Percentiles rank a stretch among this genome's conserved stretches.
phyloP scores from a whole-genome alignment of 208 protist genomes.

The Acanthamoeba quina region DNA sequence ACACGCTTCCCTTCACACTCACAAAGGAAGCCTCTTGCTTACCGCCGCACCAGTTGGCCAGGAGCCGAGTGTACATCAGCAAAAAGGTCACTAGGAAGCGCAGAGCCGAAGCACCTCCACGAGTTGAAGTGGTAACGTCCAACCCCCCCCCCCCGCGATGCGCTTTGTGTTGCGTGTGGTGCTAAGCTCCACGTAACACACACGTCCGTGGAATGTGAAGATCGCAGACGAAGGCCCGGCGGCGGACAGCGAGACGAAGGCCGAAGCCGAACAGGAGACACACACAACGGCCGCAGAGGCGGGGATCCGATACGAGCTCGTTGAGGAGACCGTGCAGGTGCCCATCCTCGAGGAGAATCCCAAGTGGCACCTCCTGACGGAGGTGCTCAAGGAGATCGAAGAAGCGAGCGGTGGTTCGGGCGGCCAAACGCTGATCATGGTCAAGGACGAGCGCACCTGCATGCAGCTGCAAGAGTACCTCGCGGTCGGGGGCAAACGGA shows the following conservation, averaged over 20 bases:
- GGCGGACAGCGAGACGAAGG: neutral
- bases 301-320: conserved; percentile 17
- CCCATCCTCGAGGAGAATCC: conserved; percentile 65
- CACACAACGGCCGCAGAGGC: neutral
- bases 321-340: conserved; percentile 37
- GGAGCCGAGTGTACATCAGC: conserved; percentile 25
- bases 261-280: neutral
- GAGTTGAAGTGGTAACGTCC: neutral
- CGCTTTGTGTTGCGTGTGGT: neutral
- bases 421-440: conserved; percentile 37
- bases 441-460: conserved; percentile 65
- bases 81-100: conserved; percentile 31
- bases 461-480: conserved; percentile 68
- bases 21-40: neutral
- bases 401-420: neutral
- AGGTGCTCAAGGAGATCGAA: conserved; percentile 67
- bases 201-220: neutral
- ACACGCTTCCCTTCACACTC: neutral
- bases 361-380: conserved; percentile 69
- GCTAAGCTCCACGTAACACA: neutral
- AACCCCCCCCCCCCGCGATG: no score
- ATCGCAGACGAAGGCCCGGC: neutral
- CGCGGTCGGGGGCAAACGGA: conserved; percentile 6
- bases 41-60: neutral
- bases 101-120: neutral